Conservation (phyloP, 2,329 filamentous ascomycete species). For the Penicillium rolfsii region DNA sequence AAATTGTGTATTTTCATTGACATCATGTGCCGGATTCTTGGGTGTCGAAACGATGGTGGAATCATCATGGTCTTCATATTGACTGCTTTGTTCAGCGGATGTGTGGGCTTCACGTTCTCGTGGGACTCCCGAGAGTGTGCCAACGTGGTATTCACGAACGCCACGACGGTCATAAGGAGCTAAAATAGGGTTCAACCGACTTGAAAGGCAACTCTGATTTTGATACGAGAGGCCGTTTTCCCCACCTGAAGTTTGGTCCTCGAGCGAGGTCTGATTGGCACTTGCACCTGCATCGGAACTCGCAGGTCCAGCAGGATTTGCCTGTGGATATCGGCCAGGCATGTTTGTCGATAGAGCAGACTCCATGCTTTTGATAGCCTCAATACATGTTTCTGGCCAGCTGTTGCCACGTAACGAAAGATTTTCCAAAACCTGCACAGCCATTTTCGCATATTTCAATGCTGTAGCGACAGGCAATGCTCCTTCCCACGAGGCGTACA, state of each 20-base stretch:
- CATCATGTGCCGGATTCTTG: background rate
- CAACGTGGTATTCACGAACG: background rate
- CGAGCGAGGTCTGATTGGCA: background rate
- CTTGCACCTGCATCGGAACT: background rate
- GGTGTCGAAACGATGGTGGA: constrained; percentile 3
- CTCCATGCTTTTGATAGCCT: constrained; percentile 41
- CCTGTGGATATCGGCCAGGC: background rate
- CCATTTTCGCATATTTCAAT: constrained; percentile 44
- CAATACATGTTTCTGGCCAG: constrained; percentile 47
- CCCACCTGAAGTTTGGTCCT: background rate
- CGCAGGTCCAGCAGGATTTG: background rate
- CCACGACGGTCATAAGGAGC: background rate
- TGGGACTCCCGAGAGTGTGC: background rate
- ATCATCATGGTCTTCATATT: constrained; percentile 7
- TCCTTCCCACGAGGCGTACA: constrained; percentile 54
- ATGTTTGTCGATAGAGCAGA: constrained; percentile 28
- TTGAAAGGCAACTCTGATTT: background rate
- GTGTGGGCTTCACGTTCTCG: constrained; percentile 4
- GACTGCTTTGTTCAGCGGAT: constrained; percentile 1
- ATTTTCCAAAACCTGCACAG: constrained; percentile 38
- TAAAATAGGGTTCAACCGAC: background rate
- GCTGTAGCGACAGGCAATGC: constrained; percentile 47
- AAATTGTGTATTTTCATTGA: background rate
- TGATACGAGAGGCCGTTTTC: background rate
- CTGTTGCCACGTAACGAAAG: constrained; percentile 39